phyloP scores from a whole-genome alignment of 768 basidiomycete species.

The Auricularia sp. region DNA sequence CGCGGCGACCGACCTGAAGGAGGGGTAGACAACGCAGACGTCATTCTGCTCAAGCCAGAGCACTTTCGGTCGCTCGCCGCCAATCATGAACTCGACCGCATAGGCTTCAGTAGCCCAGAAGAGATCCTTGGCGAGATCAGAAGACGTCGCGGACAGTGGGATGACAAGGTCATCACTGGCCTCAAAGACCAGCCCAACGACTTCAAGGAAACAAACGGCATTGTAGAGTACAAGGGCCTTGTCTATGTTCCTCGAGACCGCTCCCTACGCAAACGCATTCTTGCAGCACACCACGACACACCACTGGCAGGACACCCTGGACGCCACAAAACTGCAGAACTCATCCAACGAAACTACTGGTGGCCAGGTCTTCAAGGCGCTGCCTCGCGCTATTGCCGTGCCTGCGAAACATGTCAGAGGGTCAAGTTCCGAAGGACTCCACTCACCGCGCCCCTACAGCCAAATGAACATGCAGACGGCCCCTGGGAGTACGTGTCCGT shows the following conservation, averaged over 20 bases:
- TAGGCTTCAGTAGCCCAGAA: too few relatives aligned
- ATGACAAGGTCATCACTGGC: background rate
- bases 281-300: slow-evolving; percentile 5
- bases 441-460: too few relatives aligned
- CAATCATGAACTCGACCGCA: too few relatives aligned
- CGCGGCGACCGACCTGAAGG: background rate
- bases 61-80: background rate
- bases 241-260: background rate
- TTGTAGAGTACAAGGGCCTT: background rate
- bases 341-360: background rate
- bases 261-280: slow-evolving; percentile 12
- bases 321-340: slow-evolving; percentile 8
- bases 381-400: too few relatives aligned
- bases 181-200: background rate
- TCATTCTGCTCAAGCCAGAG: background rate
- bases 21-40: background rate
- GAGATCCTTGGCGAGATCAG: background rate
- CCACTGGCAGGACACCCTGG: slow-evolving; percentile 10
- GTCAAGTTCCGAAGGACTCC: too few relatives aligned
- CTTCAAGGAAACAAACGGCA: background rate
- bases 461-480: too few relatives aligned
- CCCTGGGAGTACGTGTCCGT: too few relatives aligned
- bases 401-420: too few relatives aligned
- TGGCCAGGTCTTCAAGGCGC: background rate
- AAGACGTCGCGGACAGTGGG: background rate